Base-by-base conservation (phyloP, 306 rosid species). In the Mimosa bimucronata region DNA sequence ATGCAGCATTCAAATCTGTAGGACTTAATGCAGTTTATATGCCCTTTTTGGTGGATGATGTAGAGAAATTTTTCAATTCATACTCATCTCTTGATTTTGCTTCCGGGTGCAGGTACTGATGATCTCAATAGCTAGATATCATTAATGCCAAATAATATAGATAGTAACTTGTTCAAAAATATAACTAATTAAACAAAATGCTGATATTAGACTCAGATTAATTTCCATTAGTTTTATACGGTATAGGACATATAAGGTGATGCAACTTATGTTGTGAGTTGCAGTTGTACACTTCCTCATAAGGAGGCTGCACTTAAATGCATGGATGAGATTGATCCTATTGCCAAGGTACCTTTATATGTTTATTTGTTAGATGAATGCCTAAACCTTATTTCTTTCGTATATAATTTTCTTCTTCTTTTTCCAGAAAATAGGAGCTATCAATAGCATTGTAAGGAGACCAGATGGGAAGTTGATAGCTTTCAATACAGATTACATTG, bases 271-370 rank as follows among this genome's bases (percentile, higher is more conserved):
- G 68, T 23, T 66, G 15, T 40, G 76, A 25, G 76, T 26, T 82
- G 67, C 86, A 87, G 90, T 42, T 84, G 88, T 77, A 85, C 86
- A 38, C 79, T 84, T 73, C 90, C 90, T 38, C 85, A 87, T 38
- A 84, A 87, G 83, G 90, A 87, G 81, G 88, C 82, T 67, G 90
- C 90, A 67, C 85, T 87, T 11, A 82, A 85, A 64, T 87, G 88
- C 85, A 81, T 84, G 88, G 80, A 87, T 60, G 86, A 84, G 62
- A 80, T 87, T 76, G 88, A 87, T 71, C 60, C 83, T 42, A 82
- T 82, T 73, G 88, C 90, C 81, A 79, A 82, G 88, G 90, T 87
- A 53, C 5, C 88, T 87, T 58, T 58, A 9, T 58, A 8, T 58
- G 10, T 21, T 55, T 55, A 16, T 52, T 19, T 55, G 18, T 34